These are phyloP conservation scores for Inonotus obliquus DNA, from an alignment of 1,284 basidiomycete species.

Conservation along the genomic window DNA sequence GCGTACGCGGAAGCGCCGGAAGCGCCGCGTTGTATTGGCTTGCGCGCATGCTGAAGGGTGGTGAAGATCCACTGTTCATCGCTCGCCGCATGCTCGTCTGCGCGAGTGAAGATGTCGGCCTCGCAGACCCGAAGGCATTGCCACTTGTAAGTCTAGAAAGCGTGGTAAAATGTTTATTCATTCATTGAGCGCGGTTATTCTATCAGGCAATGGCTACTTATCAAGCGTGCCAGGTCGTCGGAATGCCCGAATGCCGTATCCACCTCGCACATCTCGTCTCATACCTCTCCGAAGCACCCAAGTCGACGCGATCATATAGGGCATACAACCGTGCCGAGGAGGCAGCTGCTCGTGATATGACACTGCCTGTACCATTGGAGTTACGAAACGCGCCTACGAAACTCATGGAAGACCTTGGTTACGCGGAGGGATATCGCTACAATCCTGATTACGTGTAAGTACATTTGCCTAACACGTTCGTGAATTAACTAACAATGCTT, in stretches of 20 bases:
- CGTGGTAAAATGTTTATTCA: neutral
- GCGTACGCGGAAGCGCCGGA: slow-evolving; percentile 75
- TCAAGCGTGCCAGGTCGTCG: slow-evolving; percentile 77
- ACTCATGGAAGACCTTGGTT: slow-evolving; percentile 80
- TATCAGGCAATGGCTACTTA: slow-evolving; percentile 71
- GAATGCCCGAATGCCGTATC: slow-evolving; percentile 80
- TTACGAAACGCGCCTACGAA: slow-evolving; percentile 86
- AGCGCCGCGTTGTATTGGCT: slow-evolving; percentile 89
- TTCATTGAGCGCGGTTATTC: neutral
- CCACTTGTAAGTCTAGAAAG: slow-evolving; percentile 48
- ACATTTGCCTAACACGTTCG: slow-evolving; percentile 2
- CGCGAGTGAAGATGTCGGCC: slow-evolving; percentile 82
- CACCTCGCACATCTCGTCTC: slow-evolving; percentile 79
- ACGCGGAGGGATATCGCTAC: slow-evolving; percentile 70
- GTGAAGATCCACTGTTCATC: slow-evolving; percentile 86
- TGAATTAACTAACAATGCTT: slow-evolving; percentile 4
- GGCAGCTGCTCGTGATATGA: slow-evolving; percentile 49
- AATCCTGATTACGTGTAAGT: slow-evolving; percentile 73
- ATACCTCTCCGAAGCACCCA: slow-evolving; percentile 79
- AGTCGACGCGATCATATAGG: slow-evolving; percentile 76
- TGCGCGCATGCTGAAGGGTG: slow-evolving; percentile 77
- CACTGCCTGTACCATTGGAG: slow-evolving; percentile 66
- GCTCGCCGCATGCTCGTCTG: slow-evolving; percentile 79
- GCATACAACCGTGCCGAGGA: slow-evolving; percentile 72
- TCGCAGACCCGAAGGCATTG: slow-evolving; percentile 71